Base-by-base conservation (phyloP, 495 filamentous ascomycete genomes). In the Hyaloscypha hepaticicola region DNA sequence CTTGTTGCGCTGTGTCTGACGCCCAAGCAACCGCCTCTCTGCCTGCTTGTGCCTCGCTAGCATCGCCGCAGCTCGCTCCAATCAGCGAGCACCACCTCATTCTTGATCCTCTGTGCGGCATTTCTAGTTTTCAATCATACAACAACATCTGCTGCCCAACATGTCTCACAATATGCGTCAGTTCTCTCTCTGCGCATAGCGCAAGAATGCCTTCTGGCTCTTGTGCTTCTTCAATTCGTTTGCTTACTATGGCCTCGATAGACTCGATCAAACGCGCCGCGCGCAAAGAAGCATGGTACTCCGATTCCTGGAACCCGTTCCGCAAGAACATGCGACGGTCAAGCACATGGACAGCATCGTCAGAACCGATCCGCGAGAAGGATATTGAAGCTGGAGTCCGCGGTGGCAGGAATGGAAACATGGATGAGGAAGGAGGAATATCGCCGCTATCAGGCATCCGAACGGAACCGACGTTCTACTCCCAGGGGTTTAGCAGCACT, bases 271-370 rank as follows among this genome's bases (percentile, higher is more conserved):
- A 69, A 63, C 67, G 63, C 67, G 45, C 50, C 12, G 70, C 70
- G 61, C 67, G 70, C 26, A 72, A 68, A 25, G 70, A 66, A 50
- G 70, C 70, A 49, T 70, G 67, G 70, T 70, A 70, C 55, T 38
- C 62, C 62, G 63, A 70, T 24, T 66, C 65, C 16, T 68, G 41
- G 8, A 70, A 72, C 45, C 70, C 70, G 1, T 72, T 66, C 28
- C 41, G 62, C 12, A 72, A 68, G 31, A 66, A 60, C 25, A 59
- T 50, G 12, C 55, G 22, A 4, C 25, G 66, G 48, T 60, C 63
- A 14, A 67, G 49, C 41, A 69, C 66, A n/a, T 67, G 62, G 57
- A 21, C 58, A 16, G 22, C 55, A 1, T 0, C 21, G 24, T 21
- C 38, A 38, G 31, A 11, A 33, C 14, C 9, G 29, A 25, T 21